Evolutionary conservation across 768 basidiomycete genomes (phyloP).

Genomic region (Tephrocybe sp.): DNA sequence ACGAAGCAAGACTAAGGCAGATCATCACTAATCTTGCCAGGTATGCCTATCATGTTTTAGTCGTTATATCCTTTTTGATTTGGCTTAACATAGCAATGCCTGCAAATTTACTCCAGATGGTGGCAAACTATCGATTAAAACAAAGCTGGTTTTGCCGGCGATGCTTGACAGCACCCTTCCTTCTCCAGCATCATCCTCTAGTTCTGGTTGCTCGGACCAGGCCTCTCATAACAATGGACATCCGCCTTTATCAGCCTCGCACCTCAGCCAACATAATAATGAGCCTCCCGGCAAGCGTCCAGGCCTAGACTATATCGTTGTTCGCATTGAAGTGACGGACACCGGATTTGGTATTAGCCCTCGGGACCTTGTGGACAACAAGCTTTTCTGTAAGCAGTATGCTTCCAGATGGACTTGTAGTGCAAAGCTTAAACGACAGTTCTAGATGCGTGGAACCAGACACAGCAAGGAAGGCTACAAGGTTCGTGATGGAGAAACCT

Average conservation of each 20-base stretch:
- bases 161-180: neutral
- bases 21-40: constrained; percentile 84
- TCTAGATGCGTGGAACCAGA: constrained; percentile 73
- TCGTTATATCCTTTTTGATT: neutral
- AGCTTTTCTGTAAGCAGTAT: constrained; percentile 58
- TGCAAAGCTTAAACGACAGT: neutral
- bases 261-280: constrained; percentile 51
- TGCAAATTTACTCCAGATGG: constrained; percentile 78
- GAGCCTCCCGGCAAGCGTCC: constrained; percentile 29
- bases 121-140: constrained; percentile 65
- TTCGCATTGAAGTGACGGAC: constrained; percentile 83
- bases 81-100: constrained; percentile 51
- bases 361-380: constrained; percentile 64
- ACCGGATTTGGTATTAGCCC: constrained; percentile 55
- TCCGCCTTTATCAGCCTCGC: constrained; percentile 33
- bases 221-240: constrained; percentile 22
- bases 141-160: constrained; percentile 49
- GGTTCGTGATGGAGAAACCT: constrained; percentile 25
- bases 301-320: constrained; percentile 62
- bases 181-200: neutral
- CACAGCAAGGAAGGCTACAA: constrained; percentile 72
- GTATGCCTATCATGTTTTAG: constrained; percentile 25
- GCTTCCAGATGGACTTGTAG: constrained; percentile 8
- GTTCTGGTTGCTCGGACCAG: neutral
- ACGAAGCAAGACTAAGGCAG: constrained; percentile 79